phyloP scores from a whole-genome alignment of 2,329 filamentous ascomycete species.

The Fusarium coicis region DNA sequence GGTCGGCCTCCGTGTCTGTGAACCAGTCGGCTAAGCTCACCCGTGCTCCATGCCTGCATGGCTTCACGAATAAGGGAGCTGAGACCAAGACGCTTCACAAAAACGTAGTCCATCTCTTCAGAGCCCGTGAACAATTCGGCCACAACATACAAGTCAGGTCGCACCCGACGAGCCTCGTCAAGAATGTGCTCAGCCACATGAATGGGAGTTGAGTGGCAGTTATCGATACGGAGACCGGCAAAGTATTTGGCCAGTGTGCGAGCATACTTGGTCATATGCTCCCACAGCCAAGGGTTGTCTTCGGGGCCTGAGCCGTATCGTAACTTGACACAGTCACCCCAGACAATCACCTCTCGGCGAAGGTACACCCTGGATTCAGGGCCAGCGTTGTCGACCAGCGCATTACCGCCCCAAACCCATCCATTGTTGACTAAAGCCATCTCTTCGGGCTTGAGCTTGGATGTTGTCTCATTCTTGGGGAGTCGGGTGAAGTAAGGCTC shows the following conservation, averaged over 20 bases:
- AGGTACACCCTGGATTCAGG: conserved; percentile 91
- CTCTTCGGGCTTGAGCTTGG: conserved; percentile 78
- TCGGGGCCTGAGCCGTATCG: conserved; percentile 83
- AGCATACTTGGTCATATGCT: conserved; percentile 94
- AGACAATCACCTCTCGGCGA: conserved; percentile 95
- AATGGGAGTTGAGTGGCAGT: conserved; percentile 95
- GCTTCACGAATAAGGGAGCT: conserved; percentile 94
- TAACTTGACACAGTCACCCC: conserved; percentile 98
- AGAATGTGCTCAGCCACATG: conserved; percentile 95
- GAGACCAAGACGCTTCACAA: conserved; percentile 91
- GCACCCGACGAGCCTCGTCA: conserved; percentile 88
- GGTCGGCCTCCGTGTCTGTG: conserved; percentile 93
- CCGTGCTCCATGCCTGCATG: conserved; percentile 98
- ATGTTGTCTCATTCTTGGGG: conserved; percentile 80
- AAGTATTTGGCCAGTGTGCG: conserved; percentile 95
- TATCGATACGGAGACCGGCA: conserved; percentile 94
- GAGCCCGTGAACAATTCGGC: conserved; percentile 96
- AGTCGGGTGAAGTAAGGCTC: conserved; percentile 96
- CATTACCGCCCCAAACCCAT: conserved; percentile 98
- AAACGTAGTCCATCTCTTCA: conserved; percentile 95
- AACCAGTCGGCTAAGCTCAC: conserved; percentile 89
- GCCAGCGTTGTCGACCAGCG: conserved; percentile 92
- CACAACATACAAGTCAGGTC: conserved; percentile 89
- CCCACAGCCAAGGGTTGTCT: conserved; percentile 94
- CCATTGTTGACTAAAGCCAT: conserved; percentile 93